phyloP scores from a whole-genome alignment of 139 green algal genomes.

The Microglena sp. region DNA sequence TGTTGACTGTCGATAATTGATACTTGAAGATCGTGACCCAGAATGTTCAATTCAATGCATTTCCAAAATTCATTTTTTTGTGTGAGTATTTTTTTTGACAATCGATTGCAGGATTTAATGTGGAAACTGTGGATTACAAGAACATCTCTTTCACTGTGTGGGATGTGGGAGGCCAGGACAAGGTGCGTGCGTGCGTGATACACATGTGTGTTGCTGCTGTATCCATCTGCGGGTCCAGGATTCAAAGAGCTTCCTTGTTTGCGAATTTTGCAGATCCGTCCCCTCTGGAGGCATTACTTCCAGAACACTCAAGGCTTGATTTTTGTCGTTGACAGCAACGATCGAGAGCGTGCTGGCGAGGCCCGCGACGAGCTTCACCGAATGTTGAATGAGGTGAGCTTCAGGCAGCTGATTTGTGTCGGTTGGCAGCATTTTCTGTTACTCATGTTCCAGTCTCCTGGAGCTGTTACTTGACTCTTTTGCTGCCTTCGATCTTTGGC shows the following conservation, averaged over 20 bases:
- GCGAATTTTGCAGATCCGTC: constrained; percentile 40
- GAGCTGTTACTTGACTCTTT: neutral
- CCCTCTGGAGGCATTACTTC: constrained; percentile 37
- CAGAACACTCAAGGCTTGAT: constrained; percentile 24
- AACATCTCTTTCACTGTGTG: constrained; percentile 96
- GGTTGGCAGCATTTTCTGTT: neutral
- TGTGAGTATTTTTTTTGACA: no score
- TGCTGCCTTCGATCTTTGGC: no score
- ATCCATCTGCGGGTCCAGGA: neutral
- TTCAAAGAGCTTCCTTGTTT: constrained; percentile 5
- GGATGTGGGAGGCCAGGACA: constrained; percentile 92
- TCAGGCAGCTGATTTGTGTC: neutral
- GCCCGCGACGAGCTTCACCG: constrained; percentile 55
- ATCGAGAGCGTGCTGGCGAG: constrained; percentile 85
- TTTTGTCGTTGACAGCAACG: constrained; percentile 30
- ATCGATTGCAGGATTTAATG: constrained; percentile 84
- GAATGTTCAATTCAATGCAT: no score
- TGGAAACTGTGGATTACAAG: constrained; percentile 97
- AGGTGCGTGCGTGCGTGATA: constrained; percentile 43
- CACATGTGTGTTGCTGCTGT: neutral
- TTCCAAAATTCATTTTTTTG: no score
- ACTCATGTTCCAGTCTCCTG: neutral
- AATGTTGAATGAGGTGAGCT: constrained; percentile 5
- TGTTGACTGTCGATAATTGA: neutral
- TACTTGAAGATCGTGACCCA: neutral